Percentiles rank a stretch among this genome's conserved stretches.
These are phyloP conservation scores for Starmerella riodocensis DNA, from an alignment of 805 yeast species.

Conservation along the genomic window DNA sequence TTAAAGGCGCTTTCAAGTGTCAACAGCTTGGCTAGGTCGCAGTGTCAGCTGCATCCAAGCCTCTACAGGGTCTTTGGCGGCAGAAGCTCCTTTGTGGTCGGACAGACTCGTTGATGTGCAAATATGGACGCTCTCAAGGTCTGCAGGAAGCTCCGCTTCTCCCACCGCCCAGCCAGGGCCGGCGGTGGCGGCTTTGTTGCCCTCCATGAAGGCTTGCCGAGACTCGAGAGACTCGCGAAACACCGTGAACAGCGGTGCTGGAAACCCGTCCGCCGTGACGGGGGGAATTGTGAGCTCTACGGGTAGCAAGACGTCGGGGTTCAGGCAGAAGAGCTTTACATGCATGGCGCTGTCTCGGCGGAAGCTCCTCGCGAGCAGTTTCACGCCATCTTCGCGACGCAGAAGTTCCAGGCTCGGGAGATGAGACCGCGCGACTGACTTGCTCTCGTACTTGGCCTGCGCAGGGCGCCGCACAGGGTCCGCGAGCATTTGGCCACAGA, in stretches of 20 bases:
- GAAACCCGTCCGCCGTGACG: slow-evolving; percentile 13
- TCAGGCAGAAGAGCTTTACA: slow-evolving; percentile 13
- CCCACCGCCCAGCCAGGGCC: slow-evolving; percentile 25
- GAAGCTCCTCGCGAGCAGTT: slow-evolving; percentile 21
- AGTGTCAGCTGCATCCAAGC: too few relatives aligned
- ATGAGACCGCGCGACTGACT: slow-evolving; percentile 21
- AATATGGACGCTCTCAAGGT: too few relatives aligned
- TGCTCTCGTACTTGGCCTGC: slow-evolving; percentile 16
- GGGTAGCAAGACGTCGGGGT: slow-evolving; percentile 3
- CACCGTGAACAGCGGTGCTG: slow-evolving; percentile 21
- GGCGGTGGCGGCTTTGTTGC: slow-evolving; percentile 5
- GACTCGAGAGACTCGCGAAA: slow-evolving; percentile 22
- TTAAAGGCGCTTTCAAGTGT: too few relatives aligned
- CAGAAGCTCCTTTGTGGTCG: too few relatives aligned
- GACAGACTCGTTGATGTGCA: too few relatives aligned
- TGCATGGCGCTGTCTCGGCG: slow-evolving; percentile 5
- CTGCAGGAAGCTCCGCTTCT: slow-evolving; percentile 5
- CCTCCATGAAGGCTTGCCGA: slow-evolving; percentile 23
- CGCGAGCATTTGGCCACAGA: slow-evolving; percentile 26
- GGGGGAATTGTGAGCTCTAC: slow-evolving; percentile 22
- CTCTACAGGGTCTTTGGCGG: too few relatives aligned
- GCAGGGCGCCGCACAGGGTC: slow-evolving; percentile 25
- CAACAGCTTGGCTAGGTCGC: too few relatives aligned
- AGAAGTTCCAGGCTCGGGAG: slow-evolving; percentile 20
- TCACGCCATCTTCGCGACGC: not conserved